These are phyloP conservation scores for Rehmannia glutinosa DNA, from an alignment of 257 asterid genomes.

Conservation along the genomic window DNA sequence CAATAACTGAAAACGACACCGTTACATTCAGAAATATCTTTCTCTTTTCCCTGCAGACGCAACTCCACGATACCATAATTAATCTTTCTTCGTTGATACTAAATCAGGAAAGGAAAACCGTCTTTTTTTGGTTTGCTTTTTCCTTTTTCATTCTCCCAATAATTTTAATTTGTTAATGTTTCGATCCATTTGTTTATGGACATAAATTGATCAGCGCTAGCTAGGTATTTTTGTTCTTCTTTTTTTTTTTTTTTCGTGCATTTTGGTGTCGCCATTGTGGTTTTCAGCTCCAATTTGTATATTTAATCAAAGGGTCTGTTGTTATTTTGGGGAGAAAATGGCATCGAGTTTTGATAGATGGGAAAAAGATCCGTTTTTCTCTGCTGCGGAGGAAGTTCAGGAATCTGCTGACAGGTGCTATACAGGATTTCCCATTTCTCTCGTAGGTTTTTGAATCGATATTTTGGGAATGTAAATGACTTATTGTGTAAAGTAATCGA, in stretches of 20 bases:
- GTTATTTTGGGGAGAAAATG: slow-evolving; percentile 30
- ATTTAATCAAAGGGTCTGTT: slow-evolving; percentile 11
- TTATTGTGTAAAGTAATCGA: neutral
- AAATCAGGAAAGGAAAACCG: slow-evolving; percentile 9
- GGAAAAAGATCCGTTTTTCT: slow-evolving; percentile 92
- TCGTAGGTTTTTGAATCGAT: neutral
- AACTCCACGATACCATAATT: neutral
- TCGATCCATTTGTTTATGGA: neutral
- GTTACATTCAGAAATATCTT: neutral
- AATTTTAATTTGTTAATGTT: neutral
- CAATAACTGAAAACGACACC: slow-evolving; percentile 27
- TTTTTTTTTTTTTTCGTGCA: neutral
- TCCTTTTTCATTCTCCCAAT: neutral
- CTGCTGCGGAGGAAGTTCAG: slow-evolving; percentile 97
- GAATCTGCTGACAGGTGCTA: slow-evolving; percentile 87
- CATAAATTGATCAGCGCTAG: slow-evolving; percentile 15
- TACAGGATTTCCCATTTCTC: neutral
- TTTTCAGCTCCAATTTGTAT: slow-evolving; percentile 11
- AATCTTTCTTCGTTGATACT: neutral
- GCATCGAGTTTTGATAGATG: slow-evolving; percentile 76
- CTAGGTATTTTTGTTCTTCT: slow-evolving; percentile 26
- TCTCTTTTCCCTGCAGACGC: neutral
- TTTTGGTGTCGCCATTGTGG: slow-evolving; percentile 18
- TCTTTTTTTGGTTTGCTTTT: neutral
- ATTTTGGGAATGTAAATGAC: neutral